Evolutionary conservation across 78 protist species (phyloP), one percentile per base, ranked within the genome.

Genomic region (Dictyostelium intermedium): DNA sequence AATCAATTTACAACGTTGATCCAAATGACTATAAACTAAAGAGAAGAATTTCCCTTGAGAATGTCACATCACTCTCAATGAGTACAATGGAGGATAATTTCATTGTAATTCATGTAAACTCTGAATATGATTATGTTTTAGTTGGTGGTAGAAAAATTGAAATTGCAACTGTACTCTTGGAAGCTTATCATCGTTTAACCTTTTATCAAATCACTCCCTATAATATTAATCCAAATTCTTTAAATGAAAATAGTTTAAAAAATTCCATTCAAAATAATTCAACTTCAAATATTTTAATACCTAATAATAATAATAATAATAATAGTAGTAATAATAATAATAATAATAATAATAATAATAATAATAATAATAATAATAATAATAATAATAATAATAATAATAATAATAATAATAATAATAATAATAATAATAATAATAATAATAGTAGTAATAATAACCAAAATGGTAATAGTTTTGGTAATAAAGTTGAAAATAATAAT

Each of bases 71-170:
- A 16, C 10, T 97, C 5, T 80, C 84, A 7, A 91, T 96, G 91
- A 78, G 92, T 80, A 81, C 85, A 6, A 61, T 93, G 14, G 95
- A 97, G 30, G 98, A 97, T 83, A 96, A 96, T 91, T 93, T 93
- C 69, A 96, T 97, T 53, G 45, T 91, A 4, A 50, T 97, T 32
- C 97, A 95, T 79, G 97, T 97, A 9, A 84, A 95, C 7, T 63
- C 81, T 14, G 97, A 96, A 83, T 97, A 97, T 84, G 98, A 97
- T 66, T 97, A 97, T 66, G 95, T 97, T 10, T 32, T 97, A 34
- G 92, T 95, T 61, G 93, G 97, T 78, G 74, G 91, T 47, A 93
- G 96, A 60, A 97, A 97, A 91, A 96, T 92, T 30, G 98, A 97
- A 45, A 95, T 97, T 34, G 93, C 97, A 43, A 91, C 95, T 0